Base-by-base conservation (phyloP, 2,329 filamentous ascomycete species). In the Aspergillus sp. region DNA sequence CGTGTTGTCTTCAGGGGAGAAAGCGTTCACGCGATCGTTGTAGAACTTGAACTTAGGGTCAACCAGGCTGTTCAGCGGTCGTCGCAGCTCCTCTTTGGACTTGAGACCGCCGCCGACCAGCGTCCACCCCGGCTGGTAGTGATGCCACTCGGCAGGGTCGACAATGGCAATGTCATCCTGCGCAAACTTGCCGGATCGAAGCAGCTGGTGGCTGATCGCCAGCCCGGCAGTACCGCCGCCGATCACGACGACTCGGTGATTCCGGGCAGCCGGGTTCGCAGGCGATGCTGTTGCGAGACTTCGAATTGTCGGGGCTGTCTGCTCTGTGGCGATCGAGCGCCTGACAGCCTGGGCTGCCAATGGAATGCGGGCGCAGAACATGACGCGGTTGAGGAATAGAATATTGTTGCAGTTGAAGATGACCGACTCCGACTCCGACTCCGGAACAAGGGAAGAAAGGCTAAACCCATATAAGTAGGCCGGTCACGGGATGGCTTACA, bases 101-200 rank as follows among this genome's bases (percentile, higher is more conserved):
- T 80, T 80, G 24, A 82, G 63, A 3, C 78, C 78, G 24, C 73
- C 76, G 26, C 77, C 78, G 2, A 81, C 78, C 1, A 82, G 63
- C 2, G 78, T 82, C 77, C 77, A 82, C 33, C 78, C 78, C 1
- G 78, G 75, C 53, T 82, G 78, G 51, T 80, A 82, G 58, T 82
- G 67, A 49, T 82, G 77, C 65, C 68, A 77, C 42, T 59, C 51
- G 1, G 77, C 67, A 0, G 78, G 78, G 41, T 82, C 78, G 26
- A 82, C 58, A 15, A 82, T 47, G 16, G 78, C 77, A 39, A 82
- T 78, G 38, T 82, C 78, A 19, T 75, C 63, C 26, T 66, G 58
- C 0, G 54, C 42, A 46, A 80, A 80, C 15, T 66, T 66, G 26
- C 74, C 75, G 0, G 66, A 63, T 2, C 68, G 68, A 3, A 82